Conservation (phyloP, 495 filamentous ascomycete genomes). For the Hypomontagnella monticulosa region DNA sequence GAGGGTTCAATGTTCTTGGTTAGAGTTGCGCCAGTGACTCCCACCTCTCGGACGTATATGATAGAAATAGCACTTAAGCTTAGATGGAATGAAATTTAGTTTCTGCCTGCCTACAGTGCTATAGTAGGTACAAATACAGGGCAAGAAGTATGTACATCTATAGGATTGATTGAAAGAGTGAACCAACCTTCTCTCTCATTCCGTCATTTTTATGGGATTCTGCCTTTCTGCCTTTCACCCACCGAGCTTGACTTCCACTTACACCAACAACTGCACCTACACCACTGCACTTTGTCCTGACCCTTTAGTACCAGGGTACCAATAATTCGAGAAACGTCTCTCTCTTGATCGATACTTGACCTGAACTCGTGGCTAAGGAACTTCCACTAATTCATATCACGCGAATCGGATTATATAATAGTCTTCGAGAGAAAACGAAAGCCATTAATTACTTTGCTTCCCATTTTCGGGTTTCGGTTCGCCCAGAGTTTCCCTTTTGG, state of each 20-base stretch:
- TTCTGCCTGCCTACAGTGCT: background rate
- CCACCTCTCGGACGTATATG: background rate
- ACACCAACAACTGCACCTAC: background rate
- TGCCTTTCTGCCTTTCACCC: background rate
- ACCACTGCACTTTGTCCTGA: background rate
- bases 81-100: slow-evolving; percentile 12
- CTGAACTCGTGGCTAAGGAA: slow-evolving; percentile 19
- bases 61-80: background rate
- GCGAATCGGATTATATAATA: slow-evolving; percentile 35
- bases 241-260: too few relatives aligned
- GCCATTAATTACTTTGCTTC: background rate
- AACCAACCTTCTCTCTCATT: too few relatives aligned
- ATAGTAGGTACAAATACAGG: background rate
- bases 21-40: slow-evolving; percentile 14
- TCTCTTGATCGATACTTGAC: slow-evolving; percentile 20
- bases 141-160: too few relatives aligned
- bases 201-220: background rate
- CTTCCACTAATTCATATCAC: slow-evolving; percentile 25
- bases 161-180: too few relatives aligned
- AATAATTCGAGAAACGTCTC: slow-evolving; percentile 34
- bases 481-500: slow-evolving; percentile 21
- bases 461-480: slow-evolving; percentile 29
- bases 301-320: background rate
- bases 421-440: slow-evolving; percentile 8
- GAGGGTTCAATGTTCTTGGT: slow-evolving; percentile 12